A percentile compares a stretch with the other conserved stretches of the same genome.
Evolutionary conservation across 23 red algal genomes (phyloP).

Genomic region (Gracilaria gracilis): DNA sequence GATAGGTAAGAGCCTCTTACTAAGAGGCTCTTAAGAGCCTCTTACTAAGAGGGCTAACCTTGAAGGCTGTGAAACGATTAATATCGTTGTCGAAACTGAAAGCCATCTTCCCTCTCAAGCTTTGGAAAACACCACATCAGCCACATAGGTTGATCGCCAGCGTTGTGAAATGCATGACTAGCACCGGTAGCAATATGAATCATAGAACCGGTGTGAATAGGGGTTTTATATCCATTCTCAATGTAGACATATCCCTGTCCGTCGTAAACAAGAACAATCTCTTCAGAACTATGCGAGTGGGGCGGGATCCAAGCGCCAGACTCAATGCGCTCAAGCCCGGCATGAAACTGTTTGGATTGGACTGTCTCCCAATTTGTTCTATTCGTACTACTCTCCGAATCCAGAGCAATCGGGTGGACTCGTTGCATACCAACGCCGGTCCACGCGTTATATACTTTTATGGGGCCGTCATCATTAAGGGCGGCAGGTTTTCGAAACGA

Average conservation of each 20-base stretch:
- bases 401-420: constrained; percentile 1
- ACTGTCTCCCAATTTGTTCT: constrained; percentile 52
- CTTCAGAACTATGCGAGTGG: constrained; percentile 45
- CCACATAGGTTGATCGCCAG: constrained; percentile 29
- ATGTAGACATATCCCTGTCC: constrained; percentile 13
- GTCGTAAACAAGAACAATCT: constrained; percentile 39
- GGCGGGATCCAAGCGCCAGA: constrained; percentile 38
- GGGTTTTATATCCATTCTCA: constrained; percentile 2
- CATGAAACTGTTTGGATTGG: neutral
- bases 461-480: neutral
- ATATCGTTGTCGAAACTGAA: constrained; percentile 37
- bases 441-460: neutral
- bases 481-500: neutral
- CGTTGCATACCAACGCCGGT: constrained; percentile 9
- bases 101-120: neutral
- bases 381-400: constrained; percentile 36
- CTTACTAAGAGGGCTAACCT: no score
- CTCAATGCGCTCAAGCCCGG: constrained; percentile 49
- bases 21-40: no score
- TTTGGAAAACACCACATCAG: constrained; percentile 48
- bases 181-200: constrained; percentile 4
- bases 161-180: constrained; percentile 44
- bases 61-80: neutral
- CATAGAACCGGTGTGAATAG: constrained; percentile 22
- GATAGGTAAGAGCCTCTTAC: no score